Evolutionary conservation across 768 basidiomycete genomes (phyloP).

Genomic region (Kwoniella newhampshirensis): DNA sequence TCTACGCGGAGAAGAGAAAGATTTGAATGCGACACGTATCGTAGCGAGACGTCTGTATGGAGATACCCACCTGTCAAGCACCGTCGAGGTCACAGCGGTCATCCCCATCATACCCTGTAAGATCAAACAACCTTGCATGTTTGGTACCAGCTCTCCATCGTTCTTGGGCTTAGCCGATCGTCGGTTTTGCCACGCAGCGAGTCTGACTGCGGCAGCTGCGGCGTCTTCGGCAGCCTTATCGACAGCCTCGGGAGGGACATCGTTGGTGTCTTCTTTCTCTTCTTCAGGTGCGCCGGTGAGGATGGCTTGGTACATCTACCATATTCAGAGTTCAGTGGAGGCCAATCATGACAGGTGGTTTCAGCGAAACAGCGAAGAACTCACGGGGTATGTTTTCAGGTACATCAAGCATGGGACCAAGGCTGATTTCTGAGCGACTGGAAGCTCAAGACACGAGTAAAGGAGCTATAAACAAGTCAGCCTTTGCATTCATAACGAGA

Average conservation of each 20-base stretch:
- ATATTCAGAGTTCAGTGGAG: background rate
- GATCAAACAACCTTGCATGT: constrained; percentile 79
- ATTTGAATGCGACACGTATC: too few species aligned
- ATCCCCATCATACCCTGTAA: constrained; percentile 78
- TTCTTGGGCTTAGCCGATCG: constrained; percentile 37
- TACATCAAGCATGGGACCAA: constrained; percentile 70
- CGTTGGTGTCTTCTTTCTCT: constrained; percentile 25
- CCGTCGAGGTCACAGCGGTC: constrained; percentile 65
- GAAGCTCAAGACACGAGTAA: constrained; percentile 63
- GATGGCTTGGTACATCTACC: constrained; percentile 47
- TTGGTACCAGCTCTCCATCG: constrained; percentile 61
- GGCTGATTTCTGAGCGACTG: constrained; percentile 58
- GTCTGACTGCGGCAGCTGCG: constrained; percentile 42
- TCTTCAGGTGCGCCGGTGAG: constrained; percentile 23
- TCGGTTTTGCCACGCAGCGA: constrained; percentile 45
- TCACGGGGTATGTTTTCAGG: constrained; percentile 53
- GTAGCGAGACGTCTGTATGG: too few species aligned
- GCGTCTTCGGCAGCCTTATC: constrained; percentile 44
- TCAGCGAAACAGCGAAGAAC: constrained; percentile 4
- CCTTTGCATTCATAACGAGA: background rate
- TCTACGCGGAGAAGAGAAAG: too few species aligned
- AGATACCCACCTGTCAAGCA: constrained; percentile 66
- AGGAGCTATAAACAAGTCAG: constrained; percentile 59
- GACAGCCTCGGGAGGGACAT: constrained; percentile 18
- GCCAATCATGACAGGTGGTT: background rate